Evolutionary conservation across 176 grass and related monocot species (phyloP).

Genomic region (Oryza coarctata): DNA sequence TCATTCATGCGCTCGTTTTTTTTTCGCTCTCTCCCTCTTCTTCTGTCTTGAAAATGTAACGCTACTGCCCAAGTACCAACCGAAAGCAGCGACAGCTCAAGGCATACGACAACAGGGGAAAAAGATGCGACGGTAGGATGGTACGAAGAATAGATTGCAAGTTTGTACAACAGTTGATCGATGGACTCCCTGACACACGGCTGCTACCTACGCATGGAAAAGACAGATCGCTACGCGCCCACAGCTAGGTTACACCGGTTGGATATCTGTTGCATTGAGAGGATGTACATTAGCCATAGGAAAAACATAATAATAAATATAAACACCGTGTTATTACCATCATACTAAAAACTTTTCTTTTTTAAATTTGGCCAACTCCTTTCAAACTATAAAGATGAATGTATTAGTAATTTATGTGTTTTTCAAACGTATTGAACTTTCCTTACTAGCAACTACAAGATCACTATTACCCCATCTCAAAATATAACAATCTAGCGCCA

Average conservation of each 20-base stretch:
- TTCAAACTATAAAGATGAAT: no score
- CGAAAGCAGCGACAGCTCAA: slow-evolving; percentile 5
- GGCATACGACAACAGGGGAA: not conserved
- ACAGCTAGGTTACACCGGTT: not conserved
- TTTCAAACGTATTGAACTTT: no score
- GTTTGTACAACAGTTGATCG: slow-evolving; percentile 14
- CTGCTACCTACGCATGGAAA: not conserved
- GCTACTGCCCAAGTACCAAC: not conserved
- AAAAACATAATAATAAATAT: no score
- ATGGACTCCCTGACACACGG: slow-evolving; percentile 10
- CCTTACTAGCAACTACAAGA: no score
- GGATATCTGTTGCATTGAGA: not conserved
- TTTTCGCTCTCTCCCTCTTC: no score
- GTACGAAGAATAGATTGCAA: not conserved
- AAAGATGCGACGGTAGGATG: not conserved
- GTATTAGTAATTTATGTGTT: no score
- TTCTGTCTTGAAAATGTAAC: not conserved
- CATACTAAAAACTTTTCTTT: no score
- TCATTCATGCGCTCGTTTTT: not conserved
- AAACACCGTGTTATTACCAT: no score
- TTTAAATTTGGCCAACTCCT: no score
- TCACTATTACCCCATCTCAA: no score
- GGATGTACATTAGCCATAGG: no score
- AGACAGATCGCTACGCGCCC: not conserved
- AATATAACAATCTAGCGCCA: no score